Conservation (phyloP, 441 rosid species). For the Gossypium davidsonii region DNA sequence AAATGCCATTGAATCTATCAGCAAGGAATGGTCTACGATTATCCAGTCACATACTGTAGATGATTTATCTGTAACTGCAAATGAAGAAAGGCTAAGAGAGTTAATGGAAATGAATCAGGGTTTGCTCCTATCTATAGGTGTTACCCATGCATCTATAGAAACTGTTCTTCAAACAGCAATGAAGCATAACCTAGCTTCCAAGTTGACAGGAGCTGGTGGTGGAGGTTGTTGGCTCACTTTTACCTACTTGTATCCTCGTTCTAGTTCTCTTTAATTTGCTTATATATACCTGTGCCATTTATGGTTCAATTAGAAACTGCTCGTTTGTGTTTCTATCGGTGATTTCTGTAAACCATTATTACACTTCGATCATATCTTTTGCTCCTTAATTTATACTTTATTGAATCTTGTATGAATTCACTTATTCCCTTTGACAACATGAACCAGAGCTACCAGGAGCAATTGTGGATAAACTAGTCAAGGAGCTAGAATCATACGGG, state of each 20-base stretch:
- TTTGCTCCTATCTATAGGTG: constrained; percentile 81
- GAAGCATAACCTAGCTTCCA: constrained; percentile 75
- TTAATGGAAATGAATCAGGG: constrained; percentile 95
- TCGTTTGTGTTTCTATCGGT: neutral
- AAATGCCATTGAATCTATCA: constrained; percentile 72
- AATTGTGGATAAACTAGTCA: constrained; percentile 48
- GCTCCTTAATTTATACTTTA: neutral
- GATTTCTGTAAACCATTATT: neutral
- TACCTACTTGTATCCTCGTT: constrained; percentile 76
- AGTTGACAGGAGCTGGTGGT: constrained; percentile 92
- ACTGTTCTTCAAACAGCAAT: constrained; percentile 61
- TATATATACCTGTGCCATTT: neutral
- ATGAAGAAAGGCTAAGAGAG: constrained; percentile 68
- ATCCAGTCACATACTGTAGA: constrained; percentile 51
- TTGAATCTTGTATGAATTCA: constrained; percentile 2
- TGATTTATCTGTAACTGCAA: constrained; percentile 40
- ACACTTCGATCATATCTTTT: neutral
- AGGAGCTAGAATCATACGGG: constrained; percentile 68
- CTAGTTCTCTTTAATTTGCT: neutral
- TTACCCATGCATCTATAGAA: constrained; percentile 79
- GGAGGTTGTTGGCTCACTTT: constrained; percentile 86
- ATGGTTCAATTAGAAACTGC: neutral
- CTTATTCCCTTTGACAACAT: constrained; percentile 39
- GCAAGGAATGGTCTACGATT: constrained; percentile 52
- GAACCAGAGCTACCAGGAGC: constrained; percentile 44